Conservation (phyloP, 371 early-diverging fungal species). For the Polyrhizophydium stewartii region DNA sequence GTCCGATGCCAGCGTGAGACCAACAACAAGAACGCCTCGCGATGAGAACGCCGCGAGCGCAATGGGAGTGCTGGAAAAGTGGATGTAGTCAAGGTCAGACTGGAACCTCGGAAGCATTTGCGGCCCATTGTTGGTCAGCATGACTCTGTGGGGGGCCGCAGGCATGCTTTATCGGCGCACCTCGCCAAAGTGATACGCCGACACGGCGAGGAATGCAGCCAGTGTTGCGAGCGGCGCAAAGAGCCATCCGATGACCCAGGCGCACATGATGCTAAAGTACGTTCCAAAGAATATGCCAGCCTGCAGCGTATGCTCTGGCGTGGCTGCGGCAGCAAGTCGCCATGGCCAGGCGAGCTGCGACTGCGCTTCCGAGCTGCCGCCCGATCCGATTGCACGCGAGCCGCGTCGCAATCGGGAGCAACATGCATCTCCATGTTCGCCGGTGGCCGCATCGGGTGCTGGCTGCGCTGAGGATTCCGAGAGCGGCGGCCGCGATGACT, state of each 20-base stretch:
- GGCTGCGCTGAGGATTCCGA: no score
- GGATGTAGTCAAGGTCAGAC: slow-evolving; percentile 18
- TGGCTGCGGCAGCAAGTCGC: no score
- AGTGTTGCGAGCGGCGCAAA: slow-evolving; percentile 12
- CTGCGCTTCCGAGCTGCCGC: no score
- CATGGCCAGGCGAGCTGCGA: background rate
- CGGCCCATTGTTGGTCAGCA: no score
- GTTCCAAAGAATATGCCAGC: slow-evolving; percentile 11
- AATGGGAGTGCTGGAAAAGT: background rate
- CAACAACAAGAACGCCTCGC: slow-evolving; percentile 18
- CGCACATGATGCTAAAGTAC: slow-evolving; percentile 16
- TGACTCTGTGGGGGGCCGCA: background rate
- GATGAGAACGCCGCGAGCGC: slow-evolving; percentile 9
- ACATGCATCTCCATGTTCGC: no score
- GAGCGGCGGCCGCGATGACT: background rate
- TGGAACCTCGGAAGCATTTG: background rate
- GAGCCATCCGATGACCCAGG: slow-evolving; percentile 12
- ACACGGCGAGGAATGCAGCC: slow-evolving; percentile 15
- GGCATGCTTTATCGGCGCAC: slow-evolving; percentile 6
- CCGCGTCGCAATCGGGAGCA: no score
- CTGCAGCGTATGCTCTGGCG: background rate
- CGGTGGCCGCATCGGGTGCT: no score
- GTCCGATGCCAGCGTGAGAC: slow-evolving; percentile 10
- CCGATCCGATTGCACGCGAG: no score
- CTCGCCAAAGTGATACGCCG: slow-evolving; percentile 27